Base-by-base conservation (phyloP, 2,329 filamentous ascomycete species). In the Rutstroemia sp. region DNA sequence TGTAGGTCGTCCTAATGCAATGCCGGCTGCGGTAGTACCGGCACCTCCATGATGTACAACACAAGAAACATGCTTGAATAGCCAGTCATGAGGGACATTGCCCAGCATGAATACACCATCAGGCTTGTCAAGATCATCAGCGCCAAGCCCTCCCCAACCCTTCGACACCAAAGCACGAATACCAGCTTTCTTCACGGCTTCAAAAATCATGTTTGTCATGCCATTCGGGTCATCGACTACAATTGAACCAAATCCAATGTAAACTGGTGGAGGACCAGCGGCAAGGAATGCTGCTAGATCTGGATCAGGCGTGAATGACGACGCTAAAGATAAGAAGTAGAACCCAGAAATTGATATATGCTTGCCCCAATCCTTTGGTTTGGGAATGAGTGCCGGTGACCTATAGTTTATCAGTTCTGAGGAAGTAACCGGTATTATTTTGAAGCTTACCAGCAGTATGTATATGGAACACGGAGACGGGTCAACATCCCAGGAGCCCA, bases 11-110 rank as follows among this genome's bases (percentile, higher is more conserved):
- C 89, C 90, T 1, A 84, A 81, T 17, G 86, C 81, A 59, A 95
- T 88, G n/a, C 90, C 90, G 0, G 89, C 88, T 1, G 90, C 89
- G 1, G 89, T 95, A 2, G 90, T 96, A 17, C 90, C 90, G 8
- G 90, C 90, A 57, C 91, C 90, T 21, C 90, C 91, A 61, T 95
- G 90, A 67, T 95, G 91, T 5, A 94, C 87, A 1, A 95, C 90
- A 45, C 83, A 86, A 0, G 88, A 87, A 1, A 95, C 89, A 39
- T 80, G 84, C 61, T 89, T 78, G 70, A 95, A 95, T 0, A 95
- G 73, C 90, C 90, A 95, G 71, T 95, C 91, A 60, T 95, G 91
- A 1, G 90, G 90, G 46, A 86, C 84, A 65, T 92, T 94, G 10
- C 88, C 89, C 39, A 95, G 76, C 82, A 95, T 89, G 67, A 88